Conservation (phyloP, 768 basidiomycete genomes). For the Xerocomellus chrysenteron region DNA sequence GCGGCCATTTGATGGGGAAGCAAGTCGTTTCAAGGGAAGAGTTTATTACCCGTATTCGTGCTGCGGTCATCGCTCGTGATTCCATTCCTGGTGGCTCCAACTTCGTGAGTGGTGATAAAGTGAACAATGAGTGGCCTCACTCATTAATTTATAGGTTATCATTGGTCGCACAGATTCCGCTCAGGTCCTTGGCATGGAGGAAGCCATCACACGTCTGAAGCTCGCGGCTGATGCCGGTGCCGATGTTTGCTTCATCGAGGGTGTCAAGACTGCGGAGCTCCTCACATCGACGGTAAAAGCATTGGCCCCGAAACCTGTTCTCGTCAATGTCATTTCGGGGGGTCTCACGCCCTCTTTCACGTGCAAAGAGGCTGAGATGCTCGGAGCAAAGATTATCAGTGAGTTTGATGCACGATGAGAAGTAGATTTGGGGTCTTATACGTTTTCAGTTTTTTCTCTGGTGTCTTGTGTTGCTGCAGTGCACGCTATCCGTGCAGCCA, state of each 20-base stretch:
- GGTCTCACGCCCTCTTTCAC: constrained; percentile 78
- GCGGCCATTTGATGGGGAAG: constrained; percentile 78
- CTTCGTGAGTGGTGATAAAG: constrained; percentile 45
- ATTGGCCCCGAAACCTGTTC: constrained; percentile 71
- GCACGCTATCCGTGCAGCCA: constrained; percentile 76
- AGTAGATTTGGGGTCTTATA: neutral
- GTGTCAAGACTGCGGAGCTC: constrained; percentile 66
- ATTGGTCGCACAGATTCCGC: constrained; percentile 78
- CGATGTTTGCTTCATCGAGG: constrained; percentile 82
- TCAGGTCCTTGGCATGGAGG: constrained; percentile 78
- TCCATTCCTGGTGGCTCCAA: constrained; percentile 73
- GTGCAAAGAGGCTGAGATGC: constrained; percentile 60
- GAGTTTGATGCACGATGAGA: constrained; percentile 23
- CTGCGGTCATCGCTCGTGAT: constrained; percentile 75
- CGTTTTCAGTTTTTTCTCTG: constrained; percentile 61
- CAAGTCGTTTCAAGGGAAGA: constrained; percentile 80
- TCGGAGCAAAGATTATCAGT: constrained; percentile 81
- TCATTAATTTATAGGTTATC: constrained; percentile 46
- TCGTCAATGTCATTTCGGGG: constrained; percentile 79
- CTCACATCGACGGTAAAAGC: constrained; percentile 63
- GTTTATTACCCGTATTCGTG: constrained; percentile 70
- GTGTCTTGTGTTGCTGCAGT: constrained; percentile 76
- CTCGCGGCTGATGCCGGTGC: constrained; percentile 73
- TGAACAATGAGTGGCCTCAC: neutral
- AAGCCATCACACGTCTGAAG: constrained; percentile 63